Conservation (phyloP, 495 filamentous ascomycete species). For the Trichoderma erinaceum region DNA sequence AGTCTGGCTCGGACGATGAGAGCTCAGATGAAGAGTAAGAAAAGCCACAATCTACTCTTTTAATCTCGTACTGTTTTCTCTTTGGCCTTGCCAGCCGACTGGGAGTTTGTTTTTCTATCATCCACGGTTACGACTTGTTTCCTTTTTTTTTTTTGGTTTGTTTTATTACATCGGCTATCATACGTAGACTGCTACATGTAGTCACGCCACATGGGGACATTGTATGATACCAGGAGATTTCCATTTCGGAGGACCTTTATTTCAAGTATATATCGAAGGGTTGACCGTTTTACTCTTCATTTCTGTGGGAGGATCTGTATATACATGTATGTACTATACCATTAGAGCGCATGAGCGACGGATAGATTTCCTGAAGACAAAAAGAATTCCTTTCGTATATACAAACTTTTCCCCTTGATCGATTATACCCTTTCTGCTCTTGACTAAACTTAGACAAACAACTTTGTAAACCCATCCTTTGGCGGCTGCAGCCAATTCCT, state of each 20-base stretch:
- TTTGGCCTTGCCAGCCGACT: neutral
- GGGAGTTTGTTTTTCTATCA: neutral
- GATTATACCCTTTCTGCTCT: neutral
- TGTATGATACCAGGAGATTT: neutral
- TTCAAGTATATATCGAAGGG: neutral
- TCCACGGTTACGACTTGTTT: neutral
- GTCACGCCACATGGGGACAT: neutral
- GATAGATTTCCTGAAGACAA: slow-evolving; percentile 2
- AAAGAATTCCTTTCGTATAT: neutral
- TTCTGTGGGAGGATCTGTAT: neutral
- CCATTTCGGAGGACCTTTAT: neutral
- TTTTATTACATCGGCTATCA: neutral
- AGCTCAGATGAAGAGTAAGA: slow-evolving; percentile 14
- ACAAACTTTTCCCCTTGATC: neutral
- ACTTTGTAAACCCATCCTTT: slow-evolving; percentile 63
- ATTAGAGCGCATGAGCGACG: slow-evolving; percentile 1
- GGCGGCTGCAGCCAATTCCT: slow-evolving; percentile 91
- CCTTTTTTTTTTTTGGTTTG: neutral
- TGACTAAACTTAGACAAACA: slow-evolving; percentile 34
- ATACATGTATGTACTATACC: neutral
- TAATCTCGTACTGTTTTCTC: neutral
- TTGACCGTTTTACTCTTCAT: neutral
- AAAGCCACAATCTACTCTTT: neutral
- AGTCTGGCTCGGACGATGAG: slow-evolving; percentile 16
- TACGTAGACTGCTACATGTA: neutral